Base-by-base conservation (phyloP, 768 basidiomycete genomes). In the Pleurotus sapidus region DNA sequence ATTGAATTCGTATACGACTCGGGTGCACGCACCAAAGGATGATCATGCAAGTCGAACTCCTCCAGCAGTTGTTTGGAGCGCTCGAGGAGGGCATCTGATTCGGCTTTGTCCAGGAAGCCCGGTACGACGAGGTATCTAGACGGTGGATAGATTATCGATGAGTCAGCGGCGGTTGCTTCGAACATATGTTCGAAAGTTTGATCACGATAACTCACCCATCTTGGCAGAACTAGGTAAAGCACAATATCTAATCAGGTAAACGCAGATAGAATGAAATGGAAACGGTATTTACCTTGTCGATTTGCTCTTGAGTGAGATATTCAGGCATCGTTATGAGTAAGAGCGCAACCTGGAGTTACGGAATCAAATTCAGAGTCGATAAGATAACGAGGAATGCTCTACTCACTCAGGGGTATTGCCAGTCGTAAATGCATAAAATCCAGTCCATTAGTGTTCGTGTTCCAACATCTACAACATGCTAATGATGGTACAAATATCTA, bases 61-160 rank as follows among this genome's bases (percentile, higher is more conserved):
- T 84, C 78, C 17, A 98, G 76, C 14, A 98, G 78, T 60, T 86
- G 71, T 60, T 85, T 87, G 1, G 94, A 82, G n/a, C 89, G 85
- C 14, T 64, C 67, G 8, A 96, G 72, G 30, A 98, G 82, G 14
- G 76, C 77, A 9, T 74, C 65, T 0, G 87, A 81, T 40, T 90
- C 84, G 8, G 78, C 75, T n/a, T 65, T 57, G 5, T 73, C 68
- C 53, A 95, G 76, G 71, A 98, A 98, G 11, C 72, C 72, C 0
- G 88, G 88, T 42, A 99, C 65, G 55, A 92, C 71, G 42, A 97
- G 80, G 64, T 95, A 96, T 45, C 94, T 94, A 54, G 20, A 20
- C 3, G 20, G 15, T 43, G 8, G 42, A n/a, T 30, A 30, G 9
- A 43, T 6, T 3, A 51, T 5, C 43, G 5, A n/a, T n/a, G n/a